phyloP scores from a whole-genome alignment of 2,329 filamentous ascomycete species.

The Monilinia aucupariae region DNA sequence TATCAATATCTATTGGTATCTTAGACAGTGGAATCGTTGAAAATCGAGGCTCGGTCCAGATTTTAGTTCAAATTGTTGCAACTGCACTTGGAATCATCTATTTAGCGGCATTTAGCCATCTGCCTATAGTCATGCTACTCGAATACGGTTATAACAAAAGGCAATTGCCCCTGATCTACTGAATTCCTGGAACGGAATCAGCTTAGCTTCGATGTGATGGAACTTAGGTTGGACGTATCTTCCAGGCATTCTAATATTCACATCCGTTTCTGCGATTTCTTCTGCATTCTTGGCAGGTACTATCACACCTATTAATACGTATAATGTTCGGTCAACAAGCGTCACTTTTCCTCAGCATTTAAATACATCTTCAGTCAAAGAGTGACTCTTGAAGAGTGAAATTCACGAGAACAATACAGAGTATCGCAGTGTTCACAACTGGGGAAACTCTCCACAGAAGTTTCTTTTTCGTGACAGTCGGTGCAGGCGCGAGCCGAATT shows the following conservation, averaged over 20 bases:
- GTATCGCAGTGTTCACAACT: too few relatives aligned
- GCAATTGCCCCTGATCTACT: conserved; percentile 7
- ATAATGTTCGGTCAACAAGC: not conserved
- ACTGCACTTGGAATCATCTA: conserved; percentile 12
- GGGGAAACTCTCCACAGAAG: too few relatives aligned
- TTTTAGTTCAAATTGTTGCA: conserved; percentile 16
- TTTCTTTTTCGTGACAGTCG: too few relatives aligned
- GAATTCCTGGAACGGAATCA: conserved; percentile 14
- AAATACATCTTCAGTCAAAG: conserved; percentile 2
- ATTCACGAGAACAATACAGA: too few relatives aligned
- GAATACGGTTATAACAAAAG: not conserved
- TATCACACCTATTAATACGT: conserved; percentile 3
- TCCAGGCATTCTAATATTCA: conserved; percentile 2
- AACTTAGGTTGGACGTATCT: not conserved
- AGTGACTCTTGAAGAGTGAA: conserved; percentile 7
- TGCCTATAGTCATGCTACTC: conserved; percentile 17
- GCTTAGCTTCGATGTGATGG: conserved; percentile 10
- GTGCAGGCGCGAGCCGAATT: too few relatives aligned
- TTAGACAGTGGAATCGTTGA: conserved; percentile 7
- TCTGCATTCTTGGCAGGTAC: conserved; percentile 17
- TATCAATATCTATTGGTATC: not conserved
- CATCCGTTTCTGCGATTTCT: conserved; percentile 4
- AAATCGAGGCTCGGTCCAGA: conserved; percentile 16
- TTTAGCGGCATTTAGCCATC: conserved; percentile 5
- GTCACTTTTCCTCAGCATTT: conserved; percentile 4